A percentile compares a stretch with the other conserved stretches of the same genome.
phyloP scores from a whole-genome alignment of 208 protist species.

The Trypanosoma rangeli region DNA sequence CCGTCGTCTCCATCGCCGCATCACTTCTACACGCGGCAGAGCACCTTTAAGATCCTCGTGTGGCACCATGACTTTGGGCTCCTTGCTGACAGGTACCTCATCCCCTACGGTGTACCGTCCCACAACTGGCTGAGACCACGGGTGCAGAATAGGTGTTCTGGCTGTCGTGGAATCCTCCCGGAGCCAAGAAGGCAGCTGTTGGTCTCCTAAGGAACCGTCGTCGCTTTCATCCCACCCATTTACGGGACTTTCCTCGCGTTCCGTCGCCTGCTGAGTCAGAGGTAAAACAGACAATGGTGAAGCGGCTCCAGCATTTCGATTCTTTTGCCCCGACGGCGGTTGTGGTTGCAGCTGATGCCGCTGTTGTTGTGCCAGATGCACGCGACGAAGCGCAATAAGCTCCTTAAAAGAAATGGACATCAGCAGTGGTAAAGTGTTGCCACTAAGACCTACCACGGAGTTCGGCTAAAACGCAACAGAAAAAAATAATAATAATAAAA shows the following conservation, averaged over 20 bases:
- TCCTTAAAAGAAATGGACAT: slow-evolving; percentile 90
- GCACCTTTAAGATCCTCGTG: slow-evolving; percentile 66
- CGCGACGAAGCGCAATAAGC: slow-evolving; percentile 82
- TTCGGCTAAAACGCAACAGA: slow-evolving; percentile 4
- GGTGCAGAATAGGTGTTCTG: not conserved
- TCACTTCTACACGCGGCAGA: slow-evolving; percentile 76
- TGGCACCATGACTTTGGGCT: slow-evolving; percentile 94
- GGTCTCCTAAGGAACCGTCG: not conserved
- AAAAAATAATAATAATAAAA: slow-evolving; percentile 18
- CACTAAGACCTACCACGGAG: not conserved
- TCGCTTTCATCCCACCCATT: not conserved
- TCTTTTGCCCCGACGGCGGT: not conserved
- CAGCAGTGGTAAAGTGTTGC: not conserved
- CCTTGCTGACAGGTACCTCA: slow-evolving; percentile 22
- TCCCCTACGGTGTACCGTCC: slow-evolving; percentile 18
- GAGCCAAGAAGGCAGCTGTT: slow-evolving; percentile 27
- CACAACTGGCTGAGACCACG: slow-evolving; percentile 26
- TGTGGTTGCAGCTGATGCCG: not conserved
- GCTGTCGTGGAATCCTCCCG: slow-evolving; percentile 9
- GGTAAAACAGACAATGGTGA: not conserved
- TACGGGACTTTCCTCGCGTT: not conserved
- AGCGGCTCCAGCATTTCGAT: not conserved
- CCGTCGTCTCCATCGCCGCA: slow-evolving; percentile 72
- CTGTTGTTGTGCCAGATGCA: slow-evolving; percentile 55
- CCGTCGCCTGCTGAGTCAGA: not conserved